phyloP scores from a whole-genome alignment of 176 grass and related monocot species.

The Phragmites australis region DNA sequence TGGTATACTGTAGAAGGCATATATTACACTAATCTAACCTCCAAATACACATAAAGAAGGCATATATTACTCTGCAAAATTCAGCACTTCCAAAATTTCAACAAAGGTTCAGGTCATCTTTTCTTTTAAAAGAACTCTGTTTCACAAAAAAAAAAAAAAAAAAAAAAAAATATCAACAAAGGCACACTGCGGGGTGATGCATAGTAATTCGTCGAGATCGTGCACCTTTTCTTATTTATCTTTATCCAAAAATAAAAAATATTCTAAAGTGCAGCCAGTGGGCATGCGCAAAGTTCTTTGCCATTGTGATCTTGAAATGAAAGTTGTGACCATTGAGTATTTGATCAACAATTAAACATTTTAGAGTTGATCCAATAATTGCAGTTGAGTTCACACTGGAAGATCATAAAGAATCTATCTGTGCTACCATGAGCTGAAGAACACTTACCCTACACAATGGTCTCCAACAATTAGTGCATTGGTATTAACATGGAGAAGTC shows the following conservation, averaged over 20 bases:
- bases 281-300: background rate
- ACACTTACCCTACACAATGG: conserved; percentile 95
- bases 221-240: no score
- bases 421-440: conserved; percentile 4
- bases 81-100: background rate
- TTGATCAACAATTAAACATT: no score
- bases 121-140: background rate
- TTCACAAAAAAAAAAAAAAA: no score
- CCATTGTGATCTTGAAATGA: background rate
- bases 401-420: background rate
- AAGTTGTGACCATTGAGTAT: background rate
- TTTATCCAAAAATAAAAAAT: no score
- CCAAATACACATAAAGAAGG: no score
- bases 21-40: no score
- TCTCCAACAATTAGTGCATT: conserved; percentile 89
- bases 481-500: conserved; percentile 74
- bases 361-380: no score
- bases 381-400: no score
- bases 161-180: background rate
- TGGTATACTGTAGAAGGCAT: no score
- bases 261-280: no score
- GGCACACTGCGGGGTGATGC: no score
- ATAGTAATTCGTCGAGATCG: no score
- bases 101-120: background rate
- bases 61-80: background rate